Evolutionary conservation across 306 rosid species (phyloP).

Genomic region (Fragaria iinumae): DNA sequence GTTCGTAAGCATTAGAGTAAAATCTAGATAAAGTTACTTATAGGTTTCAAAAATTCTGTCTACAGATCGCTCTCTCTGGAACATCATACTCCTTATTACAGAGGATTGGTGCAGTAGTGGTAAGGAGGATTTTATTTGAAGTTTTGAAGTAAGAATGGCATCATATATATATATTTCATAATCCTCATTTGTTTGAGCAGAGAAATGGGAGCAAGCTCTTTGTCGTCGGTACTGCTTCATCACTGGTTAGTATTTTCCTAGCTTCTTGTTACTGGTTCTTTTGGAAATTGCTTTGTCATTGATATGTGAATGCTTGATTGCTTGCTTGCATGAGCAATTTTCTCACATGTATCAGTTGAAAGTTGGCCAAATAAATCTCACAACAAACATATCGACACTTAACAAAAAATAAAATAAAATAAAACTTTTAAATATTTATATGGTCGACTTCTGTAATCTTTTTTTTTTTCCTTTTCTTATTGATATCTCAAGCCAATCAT

Average conservation of each 20-base stretch:
- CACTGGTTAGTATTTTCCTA: constrained; percentile 63
- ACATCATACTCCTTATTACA: constrained; percentile 41
- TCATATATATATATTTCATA: constrained; percentile 19
- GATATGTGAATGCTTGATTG: background rate
- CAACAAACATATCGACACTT: background rate
- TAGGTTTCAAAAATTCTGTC: constrained; percentile 5
- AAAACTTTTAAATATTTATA: background rate
- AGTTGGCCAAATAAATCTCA: background rate
- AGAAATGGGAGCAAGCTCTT: constrained; percentile 91
- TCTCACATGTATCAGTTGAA: background rate
- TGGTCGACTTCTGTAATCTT: background rate
- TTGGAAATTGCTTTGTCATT: background rate
- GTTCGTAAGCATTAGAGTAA: constrained; percentile 5
- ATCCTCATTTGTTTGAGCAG: constrained; percentile 44
- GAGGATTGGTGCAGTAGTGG: constrained; percentile 61
- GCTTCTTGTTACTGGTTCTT: constrained; percentile 8
- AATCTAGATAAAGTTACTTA: constrained; percentile 14
- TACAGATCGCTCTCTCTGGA: constrained; percentile 43
- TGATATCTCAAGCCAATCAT: background rate
- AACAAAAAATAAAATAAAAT: background rate
- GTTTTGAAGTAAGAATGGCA: constrained; percentile 4
- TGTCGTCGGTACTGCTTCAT: constrained; percentile 85
- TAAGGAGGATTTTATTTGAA: constrained; percentile 32
- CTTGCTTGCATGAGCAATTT: background rate
- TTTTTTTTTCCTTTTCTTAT: background rate